Evolutionary conservation across 352 stramenopile genomes (phyloP).

Genomic region (Globisporangium yorkense): DNA sequence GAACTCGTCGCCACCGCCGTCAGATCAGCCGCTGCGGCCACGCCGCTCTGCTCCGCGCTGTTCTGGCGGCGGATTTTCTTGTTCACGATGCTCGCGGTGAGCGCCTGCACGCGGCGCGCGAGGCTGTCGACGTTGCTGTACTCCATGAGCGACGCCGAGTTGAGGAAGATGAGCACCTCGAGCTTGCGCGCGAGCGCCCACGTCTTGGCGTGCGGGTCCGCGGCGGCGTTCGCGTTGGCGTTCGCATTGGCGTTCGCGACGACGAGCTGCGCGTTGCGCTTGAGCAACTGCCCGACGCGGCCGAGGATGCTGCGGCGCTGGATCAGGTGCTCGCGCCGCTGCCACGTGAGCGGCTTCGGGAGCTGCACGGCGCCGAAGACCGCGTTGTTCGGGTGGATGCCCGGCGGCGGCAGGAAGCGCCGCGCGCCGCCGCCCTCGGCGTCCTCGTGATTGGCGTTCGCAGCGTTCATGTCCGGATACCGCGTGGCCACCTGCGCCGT

Average conservation of each 20-base stretch:
- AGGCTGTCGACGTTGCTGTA: slow-evolving; percentile 80
- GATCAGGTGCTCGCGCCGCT: slow-evolving; percentile 61
- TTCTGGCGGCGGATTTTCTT: slow-evolving; percentile 72
- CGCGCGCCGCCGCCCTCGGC: slow-evolving; percentile 5
- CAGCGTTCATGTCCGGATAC: slow-evolving; percentile 4
- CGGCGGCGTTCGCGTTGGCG: not conserved
- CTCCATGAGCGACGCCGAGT: slow-evolving; percentile 76
- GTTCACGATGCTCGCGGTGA: slow-evolving; percentile 79
- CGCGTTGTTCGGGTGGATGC: slow-evolving; percentile 68
- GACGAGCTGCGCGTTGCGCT: slow-evolving; percentile 46
- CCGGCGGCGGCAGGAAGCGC: slow-evolving; percentile 41
- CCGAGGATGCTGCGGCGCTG: slow-evolving; percentile 66
- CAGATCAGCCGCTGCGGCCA: too few species aligned
- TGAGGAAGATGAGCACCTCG: slow-evolving; percentile 78
- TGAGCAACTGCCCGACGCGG: slow-evolving; percentile 56
- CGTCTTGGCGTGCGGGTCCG: slow-evolving; percentile 29
- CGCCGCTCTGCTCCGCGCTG: slow-evolving; percentile 2
- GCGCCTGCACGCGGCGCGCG: slow-evolving; percentile 65
- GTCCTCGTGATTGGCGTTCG: not conserved
- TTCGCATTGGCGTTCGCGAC: slow-evolving; percentile 1
- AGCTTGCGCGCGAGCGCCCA: slow-evolving; percentile 77
- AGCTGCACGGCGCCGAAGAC: slow-evolving; percentile 60
- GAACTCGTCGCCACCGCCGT: not conserved
- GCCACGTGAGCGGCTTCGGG: slow-evolving; percentile 80
- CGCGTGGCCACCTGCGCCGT: slow-evolving; percentile 9